Percentiles rank a stretch among this genome's conserved stretches.
phyloP scores from a whole-genome alignment of 768 basidiomycete species.

The Tricholoma hemisulphureum region DNA sequence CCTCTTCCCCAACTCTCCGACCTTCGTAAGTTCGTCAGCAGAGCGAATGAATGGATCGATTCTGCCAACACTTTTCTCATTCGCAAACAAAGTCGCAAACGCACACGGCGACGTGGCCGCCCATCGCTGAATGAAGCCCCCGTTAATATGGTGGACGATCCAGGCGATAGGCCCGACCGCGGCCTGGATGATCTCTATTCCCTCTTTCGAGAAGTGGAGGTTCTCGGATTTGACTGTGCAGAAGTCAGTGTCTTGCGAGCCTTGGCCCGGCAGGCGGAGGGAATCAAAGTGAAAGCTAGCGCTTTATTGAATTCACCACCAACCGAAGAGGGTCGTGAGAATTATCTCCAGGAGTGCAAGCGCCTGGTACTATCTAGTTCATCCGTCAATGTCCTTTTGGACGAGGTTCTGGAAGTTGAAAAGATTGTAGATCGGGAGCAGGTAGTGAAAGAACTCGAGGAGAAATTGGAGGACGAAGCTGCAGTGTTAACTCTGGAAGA shows the following conservation, averaged over 20 bases:
- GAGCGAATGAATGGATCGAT: constrained; percentile 89
- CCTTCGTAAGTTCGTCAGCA: constrained; percentile 75
- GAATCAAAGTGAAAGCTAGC: constrained; percentile 55
- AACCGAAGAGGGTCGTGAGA: constrained; percentile 45
- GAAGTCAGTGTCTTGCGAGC: constrained; percentile 61
- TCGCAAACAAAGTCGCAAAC: constrained; percentile 78
- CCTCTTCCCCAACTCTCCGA: constrained; percentile 66
- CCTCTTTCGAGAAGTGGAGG: constrained; percentile 69
- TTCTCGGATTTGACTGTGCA: constrained; percentile 79
- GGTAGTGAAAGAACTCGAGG: constrained; percentile 72
- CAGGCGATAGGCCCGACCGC: constrained; percentile 68
- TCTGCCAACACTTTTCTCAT: constrained; percentile 74
- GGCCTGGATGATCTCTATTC: constrained; percentile 68
- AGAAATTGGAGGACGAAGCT: constrained; percentile 65
- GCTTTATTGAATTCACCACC: constrained; percentile 46
- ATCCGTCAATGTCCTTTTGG: constrained; percentile 79
- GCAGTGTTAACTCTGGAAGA: constrained; percentile 66
- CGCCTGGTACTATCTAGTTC: constrained; percentile 66
- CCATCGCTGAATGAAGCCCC: constrained; percentile 41
- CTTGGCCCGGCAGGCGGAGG: constrained; percentile 63
- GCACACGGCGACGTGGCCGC: constrained; percentile 62
- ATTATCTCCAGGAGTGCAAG: constrained; percentile 68
- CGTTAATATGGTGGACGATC: constrained; percentile 44
- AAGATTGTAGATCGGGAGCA: constrained; percentile 79
- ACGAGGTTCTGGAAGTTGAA: constrained; percentile 75